phyloP scores from a whole-genome alignment of 805 yeast species.

The Candida awuae region DNA sequence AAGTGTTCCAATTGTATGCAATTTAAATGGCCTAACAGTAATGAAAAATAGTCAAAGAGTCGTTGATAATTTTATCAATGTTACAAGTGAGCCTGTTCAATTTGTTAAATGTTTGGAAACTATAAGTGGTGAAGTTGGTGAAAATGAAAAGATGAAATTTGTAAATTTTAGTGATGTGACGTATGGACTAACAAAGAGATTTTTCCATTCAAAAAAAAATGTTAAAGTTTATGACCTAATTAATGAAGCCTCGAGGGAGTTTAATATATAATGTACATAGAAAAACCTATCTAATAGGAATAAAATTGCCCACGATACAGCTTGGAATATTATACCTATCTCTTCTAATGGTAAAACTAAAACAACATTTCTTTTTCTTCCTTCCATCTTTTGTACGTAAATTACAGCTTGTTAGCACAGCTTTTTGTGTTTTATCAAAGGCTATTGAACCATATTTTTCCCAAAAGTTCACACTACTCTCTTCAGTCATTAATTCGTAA shows the following conservation, averaged over 20 bases:
- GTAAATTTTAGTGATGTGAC: slow-evolving; percentile 27
- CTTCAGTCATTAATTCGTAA: slow-evolving; percentile 91
- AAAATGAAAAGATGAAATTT: slow-evolving; percentile 15
- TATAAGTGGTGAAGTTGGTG: slow-evolving; percentile 8
- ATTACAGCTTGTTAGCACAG: slow-evolving; percentile 87
- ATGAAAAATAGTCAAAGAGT: slow-evolving; percentile 14
- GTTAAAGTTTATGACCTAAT: slow-evolving; percentile 10
- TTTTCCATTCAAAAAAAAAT: slow-evolving; percentile 14
- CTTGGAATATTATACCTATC: slow-evolving; percentile 93
- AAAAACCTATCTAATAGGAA: slow-evolving; percentile 47
- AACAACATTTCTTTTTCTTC: slow-evolving; percentile 78
- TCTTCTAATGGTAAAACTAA: slow-evolving; percentile 86
- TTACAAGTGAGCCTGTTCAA: slow-evolving; percentile 28
- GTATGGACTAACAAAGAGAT: slow-evolving; percentile 21
- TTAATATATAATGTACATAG: neutral
- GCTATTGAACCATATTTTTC: slow-evolving; percentile 96
- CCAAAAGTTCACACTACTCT: slow-evolving; percentile 95
- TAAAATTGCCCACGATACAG: slow-evolving; percentile 91
- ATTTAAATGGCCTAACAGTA: slow-evolving; percentile 23
- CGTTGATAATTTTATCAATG: slow-evolving; percentile 23
- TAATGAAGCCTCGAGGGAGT: slow-evolving; percentile 8
- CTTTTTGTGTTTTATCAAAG: slow-evolving; percentile 91
- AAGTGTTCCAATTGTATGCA: slow-evolving; percentile 24
- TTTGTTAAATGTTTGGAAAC: slow-evolving; percentile 27
- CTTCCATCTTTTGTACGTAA: slow-evolving; percentile 76